phyloP scores from a whole-genome alignment of 169 alveolate genomes.

The Condylostoma magnum region DNA sequence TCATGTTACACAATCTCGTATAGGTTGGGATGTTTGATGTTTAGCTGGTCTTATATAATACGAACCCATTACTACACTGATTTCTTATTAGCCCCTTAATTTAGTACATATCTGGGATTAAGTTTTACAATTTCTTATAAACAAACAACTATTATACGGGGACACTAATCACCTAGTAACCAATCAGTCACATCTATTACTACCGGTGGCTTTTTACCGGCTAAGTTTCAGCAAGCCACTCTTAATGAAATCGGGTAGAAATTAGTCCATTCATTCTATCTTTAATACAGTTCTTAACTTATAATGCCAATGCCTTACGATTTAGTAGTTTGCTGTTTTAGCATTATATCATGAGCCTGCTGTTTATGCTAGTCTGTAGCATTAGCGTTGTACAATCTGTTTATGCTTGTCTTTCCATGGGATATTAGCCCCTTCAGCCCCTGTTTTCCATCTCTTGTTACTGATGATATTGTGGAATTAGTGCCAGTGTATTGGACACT shows the following conservation, averaged over 20 bases:
- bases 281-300: slow-evolving; percentile 24
- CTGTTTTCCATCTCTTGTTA: slow-evolving; percentile 86
- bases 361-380: slow-evolving; percentile 85
- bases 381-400: slow-evolving; percentile 75
- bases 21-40: slow-evolving; percentile 16
- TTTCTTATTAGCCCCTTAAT: slow-evolving; percentile 38
- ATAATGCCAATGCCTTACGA: not conserved
- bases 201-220: slow-evolving; percentile 46
- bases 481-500: slow-evolving; percentile 93
- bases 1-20: not conserved
- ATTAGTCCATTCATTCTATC: slow-evolving; percentile 19
- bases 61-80: slow-evolving; percentile 35
- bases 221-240: slow-evolving; percentile 49
- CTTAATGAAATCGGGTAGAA: not conserved
- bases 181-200: slow-evolving; percentile 26
- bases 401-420: slow-evolving; percentile 80
- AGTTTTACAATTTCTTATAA: slow-evolving; percentile 64
- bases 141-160: slow-evolving; percentile 58
- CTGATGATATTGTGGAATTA: slow-evolving; percentile 89
- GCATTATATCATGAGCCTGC: slow-evolving; percentile 81
- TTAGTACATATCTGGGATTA: slow-evolving; percentile 43
- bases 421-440: slow-evolving; percentile 83
- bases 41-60: slow-evolving; percentile 23
- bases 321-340: slow-evolving; percentile 41
- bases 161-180: slow-evolving; percentile 15